These are phyloP conservation scores for Funneliformis mosseae DNA, from an alignment of 192 early-diverging fungal genomes.

Conservation along the genomic window DNA sequence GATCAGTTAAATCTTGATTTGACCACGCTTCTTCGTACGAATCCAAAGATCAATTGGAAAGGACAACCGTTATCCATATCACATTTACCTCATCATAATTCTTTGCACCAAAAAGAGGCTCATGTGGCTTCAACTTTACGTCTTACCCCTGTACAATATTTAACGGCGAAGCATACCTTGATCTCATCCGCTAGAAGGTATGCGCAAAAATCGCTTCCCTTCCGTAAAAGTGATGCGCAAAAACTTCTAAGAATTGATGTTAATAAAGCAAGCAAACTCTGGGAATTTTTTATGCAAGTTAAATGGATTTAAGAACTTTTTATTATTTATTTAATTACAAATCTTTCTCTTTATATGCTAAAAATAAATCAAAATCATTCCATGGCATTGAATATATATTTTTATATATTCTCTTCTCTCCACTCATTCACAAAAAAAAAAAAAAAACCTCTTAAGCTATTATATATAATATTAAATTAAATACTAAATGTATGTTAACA, in stretches of 20 bases:
- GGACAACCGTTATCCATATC: slow-evolving; percentile 7
- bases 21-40: background rate
- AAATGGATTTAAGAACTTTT: slow-evolving; percentile 69
- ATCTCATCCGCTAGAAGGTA: slow-evolving; percentile 61
- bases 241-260: slow-evolving; percentile 89
- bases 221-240: slow-evolving; percentile 92
- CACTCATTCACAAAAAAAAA: no score
- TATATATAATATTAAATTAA: no score
- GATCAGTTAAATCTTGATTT: slow-evolving; percentile 14
- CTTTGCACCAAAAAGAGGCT: slow-evolving; percentile 66
- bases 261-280: slow-evolving; percentile 89
- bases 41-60: slow-evolving; percentile 19
- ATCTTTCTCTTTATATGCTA: no score
- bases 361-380: no score
- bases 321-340: background rate
- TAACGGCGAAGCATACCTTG: slow-evolving; percentile 79
- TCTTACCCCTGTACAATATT: slow-evolving; percentile 80
- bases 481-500: no score
- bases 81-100: slow-evolving; percentile 41
- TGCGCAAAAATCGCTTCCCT: slow-evolving; percentile 46
- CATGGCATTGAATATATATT: no score
- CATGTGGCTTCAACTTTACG: slow-evolving; percentile 78
- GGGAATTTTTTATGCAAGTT: slow-evolving; percentile 83
- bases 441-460: no score
- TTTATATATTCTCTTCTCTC: no score